Base-by-base conservation (phyloP, 257 asterid species). In the Rubia yunnanensis region DNA sequence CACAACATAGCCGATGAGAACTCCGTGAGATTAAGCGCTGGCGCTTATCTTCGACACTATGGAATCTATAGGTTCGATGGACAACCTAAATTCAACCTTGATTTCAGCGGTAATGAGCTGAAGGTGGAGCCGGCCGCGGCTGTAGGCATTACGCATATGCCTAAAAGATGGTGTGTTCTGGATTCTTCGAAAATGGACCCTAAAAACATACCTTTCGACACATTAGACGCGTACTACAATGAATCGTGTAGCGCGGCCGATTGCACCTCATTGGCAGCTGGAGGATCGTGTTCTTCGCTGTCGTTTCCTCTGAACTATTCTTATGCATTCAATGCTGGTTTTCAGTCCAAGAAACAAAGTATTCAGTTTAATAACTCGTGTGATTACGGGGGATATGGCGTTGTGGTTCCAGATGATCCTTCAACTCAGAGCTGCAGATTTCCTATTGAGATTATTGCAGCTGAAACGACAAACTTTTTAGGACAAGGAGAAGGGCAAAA, bases 11-110 rank as follows among this genome's bases (percentile, higher is more conserved):
- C 85, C 0, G 97, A 90, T 32, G 96, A 90, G 79, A 88, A 87
- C 44, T 65, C 57, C 24, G 61, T 80, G 64, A 70, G 78, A 80
- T 61, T 41, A 79, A 0, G 76, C 73, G 6, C 89, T 82, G 92
- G 97, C 0, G 73, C 73, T 3, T 87, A 86, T 65, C 83, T 81
- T 74, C 82, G 96, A 1, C 89, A 91, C 4, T 86, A 90, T 92
- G 97, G 97, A 0, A 5, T 91, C 4, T 84, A 82, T 26, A n/a
- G 9, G 46, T 91, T 83, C 60, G 96, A 88, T 50, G 97, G 97
- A 2, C 68, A 71, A 2, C 88, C 97, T 0, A 91, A 88, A 69
- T 91, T 78, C 52, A 46, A 82, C 1, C 36, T 88, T 48, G 95
- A 88, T 52, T 60, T 91, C 44, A 23, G 78, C 0, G 96, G 95